phyloP scores from a whole-genome alignment of 106 monocot species.

The Dioscorea alata region DNA sequence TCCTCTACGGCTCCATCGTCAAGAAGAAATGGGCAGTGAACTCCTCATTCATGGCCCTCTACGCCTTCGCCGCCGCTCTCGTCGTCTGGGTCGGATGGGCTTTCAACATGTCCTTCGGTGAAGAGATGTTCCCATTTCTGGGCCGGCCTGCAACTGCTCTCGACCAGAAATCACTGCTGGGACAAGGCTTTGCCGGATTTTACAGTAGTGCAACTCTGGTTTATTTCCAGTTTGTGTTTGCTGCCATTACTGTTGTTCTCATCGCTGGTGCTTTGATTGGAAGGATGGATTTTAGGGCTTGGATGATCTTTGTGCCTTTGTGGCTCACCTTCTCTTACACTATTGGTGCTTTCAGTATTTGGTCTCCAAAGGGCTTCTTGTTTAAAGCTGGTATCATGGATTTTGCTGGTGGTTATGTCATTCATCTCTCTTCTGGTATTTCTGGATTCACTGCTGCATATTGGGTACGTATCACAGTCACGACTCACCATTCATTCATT shows the following conservation, averaged over 20 bases:
- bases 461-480: too few species aligned
- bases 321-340: slow-evolving; percentile 16
- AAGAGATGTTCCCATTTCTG: slow-evolving; percentile 17
- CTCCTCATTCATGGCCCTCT: slow-evolving; percentile 55
- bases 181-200: slow-evolving; percentile 21
- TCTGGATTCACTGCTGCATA: background rate
- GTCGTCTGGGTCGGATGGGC: slow-evolving; percentile 32
- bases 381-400: slow-evolving; percentile 3
- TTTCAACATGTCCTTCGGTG: slow-evolving; percentile 44
- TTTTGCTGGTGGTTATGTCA: background rate
- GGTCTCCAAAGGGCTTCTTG: slow-evolving; percentile 1
- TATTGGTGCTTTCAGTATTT: background rate
- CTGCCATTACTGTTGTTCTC: slow-evolving; percentile 22
- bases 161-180: slow-evolving; percentile 7
- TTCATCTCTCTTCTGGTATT: background rate
- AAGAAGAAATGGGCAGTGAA: slow-evolving; percentile 52
- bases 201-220: slow-evolving; percentile 26
- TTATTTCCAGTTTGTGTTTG: slow-evolving; percentile 29
- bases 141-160: slow-evolving; percentile 26
- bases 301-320: slow-evolving; percentile 36
- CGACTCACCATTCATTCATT: too few species aligned
- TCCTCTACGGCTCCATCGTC: slow-evolving; percentile 23
- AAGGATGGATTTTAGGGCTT: slow-evolving; percentile 23
- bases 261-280: slow-evolving; percentile 30
- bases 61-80: slow-evolving; percentile 41